phyloP scores from a whole-genome alignment of 2,329 filamentous ascomycete species.

The Calonectria naviculata region DNA sequence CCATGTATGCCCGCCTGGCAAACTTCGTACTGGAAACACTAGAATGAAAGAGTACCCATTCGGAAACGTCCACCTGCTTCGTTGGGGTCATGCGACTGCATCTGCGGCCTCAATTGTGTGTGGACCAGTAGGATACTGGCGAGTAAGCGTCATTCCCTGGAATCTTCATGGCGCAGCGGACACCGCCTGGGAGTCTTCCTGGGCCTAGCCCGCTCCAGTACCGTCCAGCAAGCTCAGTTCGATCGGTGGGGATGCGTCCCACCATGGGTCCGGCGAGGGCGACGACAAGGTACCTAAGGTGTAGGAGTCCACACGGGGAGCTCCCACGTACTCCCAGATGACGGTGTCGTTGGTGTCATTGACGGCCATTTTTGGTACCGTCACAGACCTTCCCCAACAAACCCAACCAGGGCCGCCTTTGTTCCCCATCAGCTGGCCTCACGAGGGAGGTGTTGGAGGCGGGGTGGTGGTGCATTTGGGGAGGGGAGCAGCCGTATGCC shows the following conservation, averaged over 20 bases:
- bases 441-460: background rate
- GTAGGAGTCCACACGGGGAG: conserved; percentile 4
- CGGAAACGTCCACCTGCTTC: conserved; percentile 21
- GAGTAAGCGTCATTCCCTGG: conserved; percentile 44
- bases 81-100: conserved; percentile 21
- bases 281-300: conserved; percentile 18
- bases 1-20: conserved; percentile 2
- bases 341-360: conserved; percentile 16
- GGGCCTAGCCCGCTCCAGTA: conserved; percentile 24
- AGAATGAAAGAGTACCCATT: conserved; percentile 9
- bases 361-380: conserved; percentile 6
- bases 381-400: conserved; percentile 9
- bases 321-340: conserved; percentile 1
- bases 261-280: conserved; percentile 15
- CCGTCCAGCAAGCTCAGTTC: conserved; percentile 25
- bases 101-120: conserved; percentile 8
- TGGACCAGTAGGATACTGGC: conserved; percentile 38
- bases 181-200: conserved; percentile 26
- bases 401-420: background rate
- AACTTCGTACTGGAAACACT: conserved; percentile 6
- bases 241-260: conserved; percentile 37
- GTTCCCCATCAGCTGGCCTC: conserved; percentile 13
- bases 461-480: background rate
- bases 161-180: conserved; percentile 35
- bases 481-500: background rate